Evolutionary conservation across 306 rosid genomes (phyloP).

Genomic region (Cicer bijugum): DNA sequence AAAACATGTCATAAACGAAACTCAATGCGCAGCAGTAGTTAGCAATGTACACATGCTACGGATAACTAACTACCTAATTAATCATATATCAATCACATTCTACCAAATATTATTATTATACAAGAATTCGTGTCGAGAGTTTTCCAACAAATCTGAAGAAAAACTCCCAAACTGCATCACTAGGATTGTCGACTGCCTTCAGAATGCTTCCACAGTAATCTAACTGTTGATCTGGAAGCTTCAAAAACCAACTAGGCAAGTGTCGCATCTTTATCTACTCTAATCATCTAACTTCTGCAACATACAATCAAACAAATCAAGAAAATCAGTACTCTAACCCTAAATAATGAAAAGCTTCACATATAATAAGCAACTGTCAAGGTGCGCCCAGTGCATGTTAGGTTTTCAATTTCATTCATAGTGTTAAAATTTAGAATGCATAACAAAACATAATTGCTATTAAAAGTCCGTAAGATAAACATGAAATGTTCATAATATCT

Average conservation of each 20-base stretch:
- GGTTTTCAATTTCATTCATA: too few species aligned
- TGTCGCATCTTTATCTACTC: conserved; percentile 45
- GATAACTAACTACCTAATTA: conserved; percentile 53
- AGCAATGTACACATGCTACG: conserved; percentile 77
- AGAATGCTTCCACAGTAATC: conserved; percentile 32
- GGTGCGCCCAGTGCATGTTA: too few species aligned
- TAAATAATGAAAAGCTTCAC: neutral
- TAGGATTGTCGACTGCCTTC: conserved; percentile 38
- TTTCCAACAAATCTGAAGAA: conserved; percentile 33
- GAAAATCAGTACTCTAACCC: neutral
- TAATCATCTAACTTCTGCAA: conserved; percentile 45
- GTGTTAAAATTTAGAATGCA: neutral
- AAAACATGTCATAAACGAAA: conserved; percentile 47
- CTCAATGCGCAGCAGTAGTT: conserved; percentile 60
- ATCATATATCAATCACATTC: conserved; percentile 49
- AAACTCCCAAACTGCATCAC: conserved; percentile 44
- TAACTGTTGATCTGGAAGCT: conserved; percentile 11
- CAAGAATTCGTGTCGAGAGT: conserved; percentile 52
- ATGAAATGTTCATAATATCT: neutral
- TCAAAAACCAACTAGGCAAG: conserved; percentile 31
- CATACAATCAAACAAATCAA: conserved; percentile 1
- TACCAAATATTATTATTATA: conserved; percentile 68
- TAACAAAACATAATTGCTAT: neutral
- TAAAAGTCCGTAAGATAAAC: neutral
- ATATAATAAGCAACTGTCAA: too few species aligned